Evolutionary conservation across 2,329 filamentous ascomycete species (phyloP), one percentile per base, ranked within the genome.

Genomic region (Arthrobotrys megalospora): DNA sequence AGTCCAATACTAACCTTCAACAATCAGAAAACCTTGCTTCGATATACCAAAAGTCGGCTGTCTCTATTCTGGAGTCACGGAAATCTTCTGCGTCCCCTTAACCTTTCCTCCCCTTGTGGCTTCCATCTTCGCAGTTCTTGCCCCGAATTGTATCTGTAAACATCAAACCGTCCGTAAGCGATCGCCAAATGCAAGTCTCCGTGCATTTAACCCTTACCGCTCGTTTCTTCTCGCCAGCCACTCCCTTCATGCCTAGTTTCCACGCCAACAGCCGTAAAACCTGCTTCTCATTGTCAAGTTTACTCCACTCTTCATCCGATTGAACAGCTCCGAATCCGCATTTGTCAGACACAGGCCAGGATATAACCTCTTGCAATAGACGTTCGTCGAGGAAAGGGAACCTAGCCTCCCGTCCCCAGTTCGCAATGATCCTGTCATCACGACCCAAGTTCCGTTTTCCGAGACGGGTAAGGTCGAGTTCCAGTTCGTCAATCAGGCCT

Each of bases 401-500:
- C 41, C 96, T 89, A 36, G 92, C 92, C 84, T 99, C 96, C 78
- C 91, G 91, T 12, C 92, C 90, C 92, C 94, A 98, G 82, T 97
- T 89, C 1, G 93, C 91, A 84, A 97, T 93, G 16, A 94, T 92
- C 24, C 96, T 89, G 84, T 99, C 96, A 82, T 99, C 96, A 8
- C 96, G 90, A 3, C 96, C 96, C 6, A 99, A 88, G 80, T 99
- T 99, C n/a, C 96, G 90, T 84, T 96, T 93, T 0, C 95, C 94
- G 0, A 99, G 89, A 24, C 96, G 90, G 58, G 89, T 87, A 43
- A 98, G 91, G 79, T 99, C 96, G 2, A 98, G 87, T 76, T 92
- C 89, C 4, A 99, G 88, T 84, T 99, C 95, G 0, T 93, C 89
- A 3, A 94, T 85, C 1, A 99, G 88, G 0, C 91, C 93, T 0